Percentiles rank a stretch among this genome's conserved stretches.
These are phyloP conservation scores for Phycomyces nitens DNA, from an alignment of 192 early-diverging fungal genomes.

Conservation along the genomic window DNA sequence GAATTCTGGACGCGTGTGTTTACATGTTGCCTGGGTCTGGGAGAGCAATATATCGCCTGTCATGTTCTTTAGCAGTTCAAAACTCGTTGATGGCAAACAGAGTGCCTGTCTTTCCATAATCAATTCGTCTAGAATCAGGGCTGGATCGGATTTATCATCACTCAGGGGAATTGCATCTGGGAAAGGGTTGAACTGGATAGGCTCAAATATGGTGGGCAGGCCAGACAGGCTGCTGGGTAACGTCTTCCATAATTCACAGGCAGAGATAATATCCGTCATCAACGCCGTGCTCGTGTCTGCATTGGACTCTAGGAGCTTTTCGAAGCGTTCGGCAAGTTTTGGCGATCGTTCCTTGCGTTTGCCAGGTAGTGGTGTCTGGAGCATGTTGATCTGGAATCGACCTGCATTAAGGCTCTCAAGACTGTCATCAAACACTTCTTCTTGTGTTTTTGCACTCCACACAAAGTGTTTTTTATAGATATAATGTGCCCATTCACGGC, in stretches of 20 bases:
- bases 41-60: conserved; percentile 61
- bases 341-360: conserved; percentile 19
- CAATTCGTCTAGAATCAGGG: conserved; percentile 65
- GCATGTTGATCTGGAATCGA: conserved; percentile 15
- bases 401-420: conserved; percentile 12
- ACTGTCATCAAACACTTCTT: conserved; percentile 19
- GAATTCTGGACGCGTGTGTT: conserved; percentile 64
- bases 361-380: not conserved
- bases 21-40: conserved; percentile 69
- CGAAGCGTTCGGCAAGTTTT: conserved; percentile 22
- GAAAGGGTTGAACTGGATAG: conserved; percentile 47
- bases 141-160: conserved; percentile 59
- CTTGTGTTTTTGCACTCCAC: conserved; percentile 35
- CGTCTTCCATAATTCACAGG: conserved; percentile 38
- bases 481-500: conserved; percentile 77
- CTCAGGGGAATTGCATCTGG: conserved; percentile 34
- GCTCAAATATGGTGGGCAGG: conserved; percentile 46
- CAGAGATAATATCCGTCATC: conserved; percentile 9
- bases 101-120: conserved; percentile 63
- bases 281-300: not conserved
- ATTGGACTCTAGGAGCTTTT: conserved; percentile 8
- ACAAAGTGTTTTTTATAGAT: conserved; percentile 67
- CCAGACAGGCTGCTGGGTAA: conserved; percentile 42
- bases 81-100: conserved; percentile 56
- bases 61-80: conserved; percentile 65